A percentile compares a stretch with the other conserved stretches of the same genome.
phyloP scores from a whole-genome alignment of 1,284 basidiomycete genomes.

The Cystobasidium slooffiae region DNA sequence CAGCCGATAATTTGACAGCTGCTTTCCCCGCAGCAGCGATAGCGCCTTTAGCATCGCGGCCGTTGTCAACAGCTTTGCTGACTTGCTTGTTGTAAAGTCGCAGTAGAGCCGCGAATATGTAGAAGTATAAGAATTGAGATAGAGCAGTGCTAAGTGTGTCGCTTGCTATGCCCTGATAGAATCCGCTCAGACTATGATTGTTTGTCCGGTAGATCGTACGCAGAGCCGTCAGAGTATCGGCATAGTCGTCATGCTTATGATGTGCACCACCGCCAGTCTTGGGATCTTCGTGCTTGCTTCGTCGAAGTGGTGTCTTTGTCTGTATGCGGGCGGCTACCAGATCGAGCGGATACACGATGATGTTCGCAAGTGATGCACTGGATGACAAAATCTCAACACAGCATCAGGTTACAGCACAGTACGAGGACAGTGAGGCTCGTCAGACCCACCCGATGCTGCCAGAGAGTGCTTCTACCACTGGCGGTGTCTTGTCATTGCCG shows the following conservation, averaged over 20 bases:
- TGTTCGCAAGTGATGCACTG: slow-evolving; percentile 54
- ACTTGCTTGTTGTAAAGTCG: slow-evolving; percentile 45
- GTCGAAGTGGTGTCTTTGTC: slow-evolving; percentile 42
- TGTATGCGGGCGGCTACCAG: slow-evolving; percentile 59
- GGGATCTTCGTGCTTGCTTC: slow-evolving; percentile 1
- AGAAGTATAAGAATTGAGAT: slow-evolving; percentile 58
- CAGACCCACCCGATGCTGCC: slow-evolving; percentile 33
- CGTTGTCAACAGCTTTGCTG: slow-evolving; percentile 9
- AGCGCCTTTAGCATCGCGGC: slow-evolving; percentile 23
- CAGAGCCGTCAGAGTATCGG: slow-evolving; percentile 44
- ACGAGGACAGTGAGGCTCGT: background rate
- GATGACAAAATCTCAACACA: background rate
- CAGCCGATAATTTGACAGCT: slow-evolving; percentile 52
- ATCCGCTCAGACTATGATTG: slow-evolving; percentile 48
- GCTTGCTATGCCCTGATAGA: slow-evolving; percentile 57
- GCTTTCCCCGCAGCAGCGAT: slow-evolving; percentile 25
- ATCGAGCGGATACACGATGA: slow-evolving; percentile 61
- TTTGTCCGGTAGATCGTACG: slow-evolving; percentile 45
- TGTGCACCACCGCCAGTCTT: background rate
- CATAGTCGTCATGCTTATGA: slow-evolving; percentile 38
- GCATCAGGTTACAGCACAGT: background rate
- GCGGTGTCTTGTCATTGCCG: slow-evolving; percentile 19
- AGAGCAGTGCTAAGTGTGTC: slow-evolving; percentile 59
- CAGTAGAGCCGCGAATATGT: slow-evolving; percentile 55
- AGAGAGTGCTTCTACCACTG: slow-evolving; percentile 37